A percentile compares a stretch with the other conserved stretches of the same genome.
These are phyloP conservation scores for Coniochaeta ligniaria DNA, from an alignment of 2,329 filamentous ascomycete species.

Conservation along the genomic window DNA sequence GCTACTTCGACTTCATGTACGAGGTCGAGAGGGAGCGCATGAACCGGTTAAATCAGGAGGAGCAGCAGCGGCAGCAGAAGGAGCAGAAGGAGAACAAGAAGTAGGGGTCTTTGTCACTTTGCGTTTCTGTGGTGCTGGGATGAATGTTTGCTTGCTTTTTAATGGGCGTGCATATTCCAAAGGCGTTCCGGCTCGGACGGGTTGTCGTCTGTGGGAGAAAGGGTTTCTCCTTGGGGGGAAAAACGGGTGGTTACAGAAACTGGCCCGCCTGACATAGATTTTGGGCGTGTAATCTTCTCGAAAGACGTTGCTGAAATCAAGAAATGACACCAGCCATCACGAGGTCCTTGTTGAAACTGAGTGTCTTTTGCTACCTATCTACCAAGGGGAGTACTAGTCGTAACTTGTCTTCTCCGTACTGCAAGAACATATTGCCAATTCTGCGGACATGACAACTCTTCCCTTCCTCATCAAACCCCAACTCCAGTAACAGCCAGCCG, in stretches of 20 bases:
- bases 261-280: neutral
- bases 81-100: neutral
- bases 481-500: neutral
- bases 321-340: neutral
- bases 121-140: neutral
- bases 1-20: conserved; percentile 97
- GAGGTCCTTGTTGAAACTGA: too few species aligned
- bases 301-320: neutral
- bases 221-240: neutral
- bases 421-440: neutral
- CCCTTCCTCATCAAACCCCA: neutral
- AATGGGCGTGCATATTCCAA: neutral
- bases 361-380: too few species aligned
- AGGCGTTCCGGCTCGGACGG: neutral
- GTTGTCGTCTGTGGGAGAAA: neutral
- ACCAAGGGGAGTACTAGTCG: too few species aligned
- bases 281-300: neutral
- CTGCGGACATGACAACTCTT: neutral
- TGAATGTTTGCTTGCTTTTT: neutral
- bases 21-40: conserved; percentile 86
- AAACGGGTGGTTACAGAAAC: neutral
- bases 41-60: conserved; percentile 28
- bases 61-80: conserved; percentile 1
- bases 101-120: neutral
- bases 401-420: neutral